Conservation (phyloP, 1,284 basidiomycete genomes). For the Cryptococcus jaspeensis region DNA sequence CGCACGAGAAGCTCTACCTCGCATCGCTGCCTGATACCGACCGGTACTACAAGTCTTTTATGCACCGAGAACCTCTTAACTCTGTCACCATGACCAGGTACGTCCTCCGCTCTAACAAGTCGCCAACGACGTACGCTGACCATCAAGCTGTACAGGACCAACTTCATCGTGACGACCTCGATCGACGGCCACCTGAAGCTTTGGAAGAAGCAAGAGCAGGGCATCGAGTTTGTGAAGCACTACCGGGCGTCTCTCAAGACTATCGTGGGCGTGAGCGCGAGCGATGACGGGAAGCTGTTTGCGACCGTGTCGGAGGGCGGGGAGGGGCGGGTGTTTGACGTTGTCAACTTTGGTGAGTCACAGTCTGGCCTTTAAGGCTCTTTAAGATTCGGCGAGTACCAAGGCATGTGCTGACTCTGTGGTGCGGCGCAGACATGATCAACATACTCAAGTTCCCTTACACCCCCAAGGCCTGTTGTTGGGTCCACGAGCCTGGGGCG, state of each 20-base stretch:
- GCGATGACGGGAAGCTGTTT: constrained; percentile 87
- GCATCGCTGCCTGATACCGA: constrained; percentile 88
- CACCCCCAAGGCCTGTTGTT: constrained; percentile 81
- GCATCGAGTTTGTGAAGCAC: constrained; percentile 91
- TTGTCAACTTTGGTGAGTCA: constrained; percentile 84
- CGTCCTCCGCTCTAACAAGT: constrained; percentile 26
- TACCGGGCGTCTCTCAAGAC: constrained; percentile 86
- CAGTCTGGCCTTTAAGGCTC: not conserved
- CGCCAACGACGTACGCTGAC: not conserved
- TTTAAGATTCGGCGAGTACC: not conserved
- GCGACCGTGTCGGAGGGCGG: constrained; percentile 84
- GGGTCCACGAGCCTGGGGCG: constrained; percentile 87
- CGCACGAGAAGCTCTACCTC: constrained; percentile 79
- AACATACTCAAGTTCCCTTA: constrained; percentile 92
- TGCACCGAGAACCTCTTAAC: constrained; percentile 93
- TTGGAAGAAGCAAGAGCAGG: constrained; percentile 95
- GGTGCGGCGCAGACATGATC: constrained; percentile 76
- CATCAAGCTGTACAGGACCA: constrained; percentile 60
- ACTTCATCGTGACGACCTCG: constrained; percentile 92
- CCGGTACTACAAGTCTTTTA: constrained; percentile 95
- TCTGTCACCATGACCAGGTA: constrained; percentile 82
- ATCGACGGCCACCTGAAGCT: constrained; percentile 94
- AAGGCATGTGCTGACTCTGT: not conserved
- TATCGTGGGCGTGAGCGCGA: constrained; percentile 77
- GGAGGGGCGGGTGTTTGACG: constrained; percentile 91